Evolutionary conservation across 495 filamentous ascomycete species (phyloP).

Genomic region (Podospora comata): DNA sequence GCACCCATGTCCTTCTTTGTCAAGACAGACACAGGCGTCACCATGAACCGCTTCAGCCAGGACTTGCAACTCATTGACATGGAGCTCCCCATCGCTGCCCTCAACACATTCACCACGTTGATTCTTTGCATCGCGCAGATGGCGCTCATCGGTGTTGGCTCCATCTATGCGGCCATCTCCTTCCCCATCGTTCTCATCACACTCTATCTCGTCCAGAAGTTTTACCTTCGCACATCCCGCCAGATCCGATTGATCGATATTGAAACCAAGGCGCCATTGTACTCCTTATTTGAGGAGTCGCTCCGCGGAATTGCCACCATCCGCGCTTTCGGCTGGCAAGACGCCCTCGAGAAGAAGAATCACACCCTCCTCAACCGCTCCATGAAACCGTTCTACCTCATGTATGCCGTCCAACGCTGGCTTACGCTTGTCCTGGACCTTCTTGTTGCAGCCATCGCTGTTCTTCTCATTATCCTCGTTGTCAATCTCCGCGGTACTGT

Average conservation of each 20-base stretch:
- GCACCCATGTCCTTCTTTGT: slow-evolving; percentile 36
- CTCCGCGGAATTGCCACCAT: slow-evolving; percentile 43
- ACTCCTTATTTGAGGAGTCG: slow-evolving; percentile 58
- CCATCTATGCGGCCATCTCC: slow-evolving; percentile 42
- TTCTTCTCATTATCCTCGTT: slow-evolving; percentile 46
- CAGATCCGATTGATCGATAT: slow-evolving; percentile 63
- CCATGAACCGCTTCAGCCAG: slow-evolving; percentile 52
- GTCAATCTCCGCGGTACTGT: slow-evolving; percentile 35
- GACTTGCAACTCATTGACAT: slow-evolving; percentile 61
- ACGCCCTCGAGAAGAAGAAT: slow-evolving; percentile 27
- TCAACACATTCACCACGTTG: slow-evolving; percentile 30
- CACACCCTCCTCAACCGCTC: slow-evolving; percentile 36
- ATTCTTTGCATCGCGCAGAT: slow-evolving; percentile 35
- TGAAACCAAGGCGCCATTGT: slow-evolving; percentile 61
- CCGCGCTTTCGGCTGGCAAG: slow-evolving; percentile 47
- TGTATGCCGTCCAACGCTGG: slow-evolving; percentile 47
- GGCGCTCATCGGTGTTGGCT: slow-evolving; percentile 45
- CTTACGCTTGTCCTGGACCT: slow-evolving; percentile 45
- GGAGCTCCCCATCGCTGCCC: slow-evolving; percentile 43
- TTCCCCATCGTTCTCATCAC: slow-evolving; percentile 34
- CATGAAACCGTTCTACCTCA: slow-evolving; percentile 45
- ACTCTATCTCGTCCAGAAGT: slow-evolving; percentile 55
- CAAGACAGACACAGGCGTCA: slow-evolving; percentile 32
- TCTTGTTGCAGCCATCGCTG: slow-evolving; percentile 40
- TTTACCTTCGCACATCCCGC: slow-evolving; percentile 63